These are phyloP conservation scores for Ophiostoma pallidulum DNA, from an alignment of 2,329 filamentous ascomycete genomes.

Conservation along the genomic window DNA sequence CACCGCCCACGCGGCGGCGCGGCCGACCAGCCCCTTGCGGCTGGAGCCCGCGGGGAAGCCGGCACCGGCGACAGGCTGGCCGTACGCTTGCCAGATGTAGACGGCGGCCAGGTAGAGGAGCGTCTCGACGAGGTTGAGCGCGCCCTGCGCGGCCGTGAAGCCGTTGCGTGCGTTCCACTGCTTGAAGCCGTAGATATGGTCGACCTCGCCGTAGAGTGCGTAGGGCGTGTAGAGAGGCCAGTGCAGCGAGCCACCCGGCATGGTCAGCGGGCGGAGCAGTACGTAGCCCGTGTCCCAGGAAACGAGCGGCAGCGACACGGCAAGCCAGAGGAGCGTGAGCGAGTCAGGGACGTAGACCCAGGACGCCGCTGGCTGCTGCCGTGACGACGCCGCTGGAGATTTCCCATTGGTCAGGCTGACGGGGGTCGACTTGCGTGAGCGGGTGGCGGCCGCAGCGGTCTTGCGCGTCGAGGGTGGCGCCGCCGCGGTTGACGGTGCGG, in stretches of 20 bases:
- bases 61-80: slow-evolving; percentile 14
- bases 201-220: slow-evolving; percentile 67
- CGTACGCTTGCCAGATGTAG: slow-evolving; percentile 25
- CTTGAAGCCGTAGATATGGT: slow-evolving; percentile 73
- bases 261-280: slow-evolving; percentile 67
- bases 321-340: slow-evolving; percentile 57
- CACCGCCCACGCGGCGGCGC: slow-evolving; percentile 34
- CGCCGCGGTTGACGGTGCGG: too few species aligned
- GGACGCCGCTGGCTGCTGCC: background rate
- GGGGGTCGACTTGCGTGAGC: slow-evolving; percentile 4
- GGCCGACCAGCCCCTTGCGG: slow-evolving; percentile 31
- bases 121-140: slow-evolving; percentile 31
- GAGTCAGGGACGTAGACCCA: slow-evolving; percentile 39
- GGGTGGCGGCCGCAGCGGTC: slow-evolving; percentile 7
- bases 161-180: slow-evolving; percentile 59
- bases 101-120: slow-evolving; percentile 26
- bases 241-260: slow-evolving; percentile 68
- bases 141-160: slow-evolving; percentile 67
- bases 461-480: slow-evolving; percentile 9
- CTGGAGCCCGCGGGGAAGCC: slow-evolving; percentile 9
- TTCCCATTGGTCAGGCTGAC: background rate
- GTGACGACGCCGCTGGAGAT: slow-evolving; percentile 7
- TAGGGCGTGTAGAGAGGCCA: slow-evolving; percentile 68
- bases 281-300: slow-evolving; percentile 76
- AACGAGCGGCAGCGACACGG: slow-evolving; percentile 66